Conservation (phyloP, 2,329 filamentous ascomycete genomes). For the Plenodomus tracheiphilus region DNA sequence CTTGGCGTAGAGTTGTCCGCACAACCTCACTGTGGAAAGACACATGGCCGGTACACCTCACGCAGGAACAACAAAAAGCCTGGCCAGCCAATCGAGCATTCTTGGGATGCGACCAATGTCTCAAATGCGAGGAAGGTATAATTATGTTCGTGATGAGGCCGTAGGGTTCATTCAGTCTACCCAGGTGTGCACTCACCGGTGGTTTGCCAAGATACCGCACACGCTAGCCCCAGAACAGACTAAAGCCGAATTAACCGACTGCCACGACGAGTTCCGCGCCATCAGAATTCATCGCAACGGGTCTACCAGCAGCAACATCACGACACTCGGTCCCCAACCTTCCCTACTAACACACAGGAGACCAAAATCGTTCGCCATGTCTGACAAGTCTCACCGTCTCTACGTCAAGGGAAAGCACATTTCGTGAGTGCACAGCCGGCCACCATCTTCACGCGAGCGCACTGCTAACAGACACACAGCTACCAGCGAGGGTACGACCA, state of each 20-base stretch:
- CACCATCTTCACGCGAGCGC: constrained; percentile 48
- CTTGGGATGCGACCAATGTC: too few species aligned
- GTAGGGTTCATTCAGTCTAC: too few species aligned
- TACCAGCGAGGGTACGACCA: constrained; percentile 73
- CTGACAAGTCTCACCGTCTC: constrained; percentile 45
- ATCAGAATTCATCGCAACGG: neutral
- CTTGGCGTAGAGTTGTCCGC: too few species aligned
- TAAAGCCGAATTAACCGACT: neutral
- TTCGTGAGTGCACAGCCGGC: constrained; percentile 69
- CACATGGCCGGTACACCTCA: too few species aligned
- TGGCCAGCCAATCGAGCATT: too few species aligned
- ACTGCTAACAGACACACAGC: constrained; percentile 35
- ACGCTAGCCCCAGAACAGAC: neutral
- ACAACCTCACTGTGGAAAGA: too few species aligned
- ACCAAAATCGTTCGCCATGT: constrained; percentile 42
- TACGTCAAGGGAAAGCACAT: constrained; percentile 82
- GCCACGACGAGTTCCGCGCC: neutral
- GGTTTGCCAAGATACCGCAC: neutral
- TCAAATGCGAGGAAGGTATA: too few species aligned
- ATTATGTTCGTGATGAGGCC: too few species aligned
- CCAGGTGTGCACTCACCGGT: neutral
- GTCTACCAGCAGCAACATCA: constrained; percentile 34
- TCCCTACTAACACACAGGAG: constrained; percentile 27
- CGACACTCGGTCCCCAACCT: constrained; percentile 31
- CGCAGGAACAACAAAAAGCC: too few species aligned